A percentile compares a stretch with the other conserved stretches of the same genome.
phyloP scores from a whole-genome alignment of 163 green algal genomes.

The Scenedesmus sp. region DNA sequence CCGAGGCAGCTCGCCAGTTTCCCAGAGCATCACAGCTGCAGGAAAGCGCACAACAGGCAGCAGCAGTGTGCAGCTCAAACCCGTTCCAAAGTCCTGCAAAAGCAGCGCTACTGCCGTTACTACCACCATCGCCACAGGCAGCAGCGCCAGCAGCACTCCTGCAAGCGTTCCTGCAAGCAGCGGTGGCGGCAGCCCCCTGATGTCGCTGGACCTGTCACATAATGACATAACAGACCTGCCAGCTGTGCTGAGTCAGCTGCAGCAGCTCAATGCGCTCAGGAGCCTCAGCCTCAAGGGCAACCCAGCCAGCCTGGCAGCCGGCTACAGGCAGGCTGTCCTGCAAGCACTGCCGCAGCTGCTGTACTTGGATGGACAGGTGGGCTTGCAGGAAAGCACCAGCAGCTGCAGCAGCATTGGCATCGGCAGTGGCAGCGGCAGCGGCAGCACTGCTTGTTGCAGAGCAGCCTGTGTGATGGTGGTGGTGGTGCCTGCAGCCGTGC shows the following conservation, averaged over 20 bases:
- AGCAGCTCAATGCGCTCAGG: constrained; percentile 45
- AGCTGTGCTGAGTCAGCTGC: background rate
- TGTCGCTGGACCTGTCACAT: constrained; percentile 45
- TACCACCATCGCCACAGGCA: background rate
- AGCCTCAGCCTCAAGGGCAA: constrained; percentile 44
- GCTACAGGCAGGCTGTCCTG: constrained; percentile 25
- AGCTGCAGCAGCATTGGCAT: background rate
- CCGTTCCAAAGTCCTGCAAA: background rate
- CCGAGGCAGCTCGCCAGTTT: background rate
- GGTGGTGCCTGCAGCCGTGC: background rate
- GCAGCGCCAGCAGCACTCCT: background rate
- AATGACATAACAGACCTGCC: constrained; percentile 35
- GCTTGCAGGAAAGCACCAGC: background rate
- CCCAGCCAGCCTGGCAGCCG: constrained; percentile 13
- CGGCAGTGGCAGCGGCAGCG: background rate
- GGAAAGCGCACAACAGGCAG: background rate
- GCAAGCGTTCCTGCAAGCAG: background rate
- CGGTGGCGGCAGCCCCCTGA: constrained; percentile 10
- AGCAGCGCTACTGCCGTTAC: background rate
- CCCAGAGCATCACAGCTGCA: constrained; percentile 12
- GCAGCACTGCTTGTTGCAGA: background rate
- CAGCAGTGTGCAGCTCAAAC: background rate
- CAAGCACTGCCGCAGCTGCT: constrained; percentile 29
- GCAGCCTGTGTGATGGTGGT: background rate
- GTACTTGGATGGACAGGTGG: constrained; percentile 44